Base-by-base conservation (phyloP, 306 rosid species). In the Cucumis hystrix region DNA sequence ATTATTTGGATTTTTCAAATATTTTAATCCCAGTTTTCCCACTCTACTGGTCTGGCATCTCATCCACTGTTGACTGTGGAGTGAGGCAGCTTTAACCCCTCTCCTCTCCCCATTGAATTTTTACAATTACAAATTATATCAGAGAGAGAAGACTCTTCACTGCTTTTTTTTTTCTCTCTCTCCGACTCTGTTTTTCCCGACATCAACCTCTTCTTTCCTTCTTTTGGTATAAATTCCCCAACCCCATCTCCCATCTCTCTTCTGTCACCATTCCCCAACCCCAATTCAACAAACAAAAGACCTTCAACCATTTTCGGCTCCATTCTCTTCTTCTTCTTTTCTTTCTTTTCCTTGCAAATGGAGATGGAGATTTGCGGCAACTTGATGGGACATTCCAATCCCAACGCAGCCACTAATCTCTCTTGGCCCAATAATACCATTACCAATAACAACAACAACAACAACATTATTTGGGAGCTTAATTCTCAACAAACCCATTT, bases 341-440 rank as follows among this genome's bases (percentile, higher is more conserved):
- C 47, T 72, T 4, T 13, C 18, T 45, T 30, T 69, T 30, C 2
- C 30, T 21, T 33, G 0, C 33, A 11, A 37, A 7, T 18, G 43
- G 64, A 45, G 54, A 88, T 92, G 95, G 93, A 92, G 49, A 88
- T 86, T 56, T 86, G 85, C 23, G 93, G 90, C 76, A 88, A 84
- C 86, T 72, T 86, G 85, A 83, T 89, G 67, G 89, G 89, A 76
- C 83, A 80, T 10, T 69, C 71, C 80, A 77, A 78, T 77, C 80
- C 82, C 83, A 83, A 79, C 58, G 58, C 23, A 5, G 55, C 21
- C 28, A 79, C 43, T 77, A 57, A 57, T 4, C 56, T 86, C 6
- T 72, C 80, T 41, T 91, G 96, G 95, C 83, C 74, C 14, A 45
- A 4, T 74, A 41, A 41, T 45, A 10, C 30, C 30, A 28, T 28